phyloP scores from a whole-genome alignment of 2,329 filamentous ascomycete species.

The Daldinia eschscholtzii region DNA sequence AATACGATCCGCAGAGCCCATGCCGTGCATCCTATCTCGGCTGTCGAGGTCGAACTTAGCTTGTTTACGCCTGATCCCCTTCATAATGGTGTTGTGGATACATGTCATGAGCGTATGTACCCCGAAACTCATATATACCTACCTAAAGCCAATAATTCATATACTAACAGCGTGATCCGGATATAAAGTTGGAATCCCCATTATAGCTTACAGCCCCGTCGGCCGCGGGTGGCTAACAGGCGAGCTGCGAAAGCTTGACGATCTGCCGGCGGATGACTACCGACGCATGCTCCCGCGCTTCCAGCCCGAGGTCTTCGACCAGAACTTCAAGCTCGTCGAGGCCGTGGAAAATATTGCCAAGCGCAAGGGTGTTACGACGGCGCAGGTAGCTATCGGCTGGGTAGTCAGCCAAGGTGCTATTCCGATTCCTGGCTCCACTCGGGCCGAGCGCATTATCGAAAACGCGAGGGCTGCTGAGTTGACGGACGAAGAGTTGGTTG shows the following conservation, averaged over 20 bases:
- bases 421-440: conserved; percentile 54
- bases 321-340: conserved; percentile 66
- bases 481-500: conserved; percentile 54
- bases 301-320: conserved; percentile 63
- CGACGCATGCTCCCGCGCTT: conserved; percentile 64
- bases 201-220: conserved; percentile 69
- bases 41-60: conserved; percentile 62
- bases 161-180: conserved; percentile 60
- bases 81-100: conserved; percentile 54
- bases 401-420: conserved; percentile 60
- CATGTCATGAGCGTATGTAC: conserved; percentile 56
- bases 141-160: conserved; percentile 56
- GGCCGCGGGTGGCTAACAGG: conserved; percentile 63
- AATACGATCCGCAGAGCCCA: conserved; percentile 57
- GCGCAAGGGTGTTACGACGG: conserved; percentile 61
- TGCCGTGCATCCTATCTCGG: conserved; percentile 55
- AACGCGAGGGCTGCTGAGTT: conserved; percentile 58
- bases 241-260: conserved; percentile 60
- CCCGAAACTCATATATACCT: conserved; percentile 37
- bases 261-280: conserved; percentile 61
- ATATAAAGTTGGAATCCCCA: conserved; percentile 63
- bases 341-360: conserved; percentile 62
- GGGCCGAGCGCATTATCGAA: conserved; percentile 59
- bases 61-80: conserved; percentile 59
- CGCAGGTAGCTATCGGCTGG: conserved; percentile 69